phyloP scores from a whole-genome alignment of 352 stramenopile species.

The Phytophthora lateralis region DNA sequence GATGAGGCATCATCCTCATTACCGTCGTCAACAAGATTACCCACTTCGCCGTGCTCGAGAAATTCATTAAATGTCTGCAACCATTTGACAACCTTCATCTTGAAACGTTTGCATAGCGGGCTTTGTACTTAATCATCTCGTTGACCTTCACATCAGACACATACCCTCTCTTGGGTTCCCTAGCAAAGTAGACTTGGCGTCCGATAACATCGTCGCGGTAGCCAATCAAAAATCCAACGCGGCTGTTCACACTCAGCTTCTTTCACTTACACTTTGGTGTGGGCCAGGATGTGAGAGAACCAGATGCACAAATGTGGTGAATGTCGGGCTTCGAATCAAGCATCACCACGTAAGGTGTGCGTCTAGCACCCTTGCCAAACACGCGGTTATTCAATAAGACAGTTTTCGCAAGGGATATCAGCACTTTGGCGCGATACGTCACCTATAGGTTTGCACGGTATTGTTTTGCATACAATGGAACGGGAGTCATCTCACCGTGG shows the following conservation, averaged over 20 bases:
- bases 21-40: conserved; percentile 2
- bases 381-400: background rate
- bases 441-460: too few relatives aligned
- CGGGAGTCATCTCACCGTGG: too few relatives aligned
- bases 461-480: too few relatives aligned
- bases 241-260: conserved; percentile 11
- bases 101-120: conserved; percentile 8
- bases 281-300: background rate
- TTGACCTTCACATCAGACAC: conserved; percentile 20
- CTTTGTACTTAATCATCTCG: conserved; percentile 16
- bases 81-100: conserved; percentile 17
- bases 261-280: background rate
- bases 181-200: conserved; percentile 14
- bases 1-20: conserved; percentile 6
- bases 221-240: conserved; percentile 7
- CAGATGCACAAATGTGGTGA: background rate
- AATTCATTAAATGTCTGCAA: conserved; percentile 13
- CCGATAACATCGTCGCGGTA: conserved; percentile 19
- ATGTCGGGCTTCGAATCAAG: background rate
- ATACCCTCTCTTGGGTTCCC: conserved; percentile 10
- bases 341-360: background rate
- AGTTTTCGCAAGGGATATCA: background rate
- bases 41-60: conserved; percentile 1
- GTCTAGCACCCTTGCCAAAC: background rate
- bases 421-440: too few relatives aligned